Percentiles rank a stretch among this genome's conserved stretches.
Evolutionary conservation across 192 early-diverging fungal species (phyloP).

Genomic region (Umbelopsis sp.): DNA sequence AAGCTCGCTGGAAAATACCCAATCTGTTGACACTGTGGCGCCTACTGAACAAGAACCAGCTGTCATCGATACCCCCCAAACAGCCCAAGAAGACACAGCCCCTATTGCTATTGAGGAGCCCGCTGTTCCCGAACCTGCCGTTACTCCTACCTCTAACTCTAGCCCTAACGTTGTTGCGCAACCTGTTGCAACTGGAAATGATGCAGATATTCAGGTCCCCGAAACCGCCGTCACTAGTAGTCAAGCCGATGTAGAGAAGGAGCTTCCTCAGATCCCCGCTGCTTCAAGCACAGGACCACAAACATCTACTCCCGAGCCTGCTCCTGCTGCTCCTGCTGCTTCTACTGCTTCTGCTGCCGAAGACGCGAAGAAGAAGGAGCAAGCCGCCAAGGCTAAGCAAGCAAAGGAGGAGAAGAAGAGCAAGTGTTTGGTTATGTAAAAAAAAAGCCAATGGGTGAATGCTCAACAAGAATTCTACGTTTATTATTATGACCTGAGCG

Average conservation of each 20-base stretch:
- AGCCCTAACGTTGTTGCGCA: background rate
- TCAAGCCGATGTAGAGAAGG: background rate
- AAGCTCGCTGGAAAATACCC: too few relatives aligned
- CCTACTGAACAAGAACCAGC: background rate
- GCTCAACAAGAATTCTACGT: too few relatives aligned
- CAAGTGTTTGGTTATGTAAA: conserved; percentile 14
- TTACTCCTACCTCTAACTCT: background rate
- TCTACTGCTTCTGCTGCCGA: background rate
- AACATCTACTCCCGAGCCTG: background rate
- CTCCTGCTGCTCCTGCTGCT: background rate
- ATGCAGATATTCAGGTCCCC: background rate
- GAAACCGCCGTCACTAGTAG: background rate
- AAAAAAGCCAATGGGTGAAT: background rate
- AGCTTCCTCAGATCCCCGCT: background rate
- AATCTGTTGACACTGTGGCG: conserved; percentile 3
- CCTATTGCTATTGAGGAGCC: conserved; percentile 3
- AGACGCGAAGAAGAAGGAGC: background rate
- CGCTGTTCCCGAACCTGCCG: background rate
- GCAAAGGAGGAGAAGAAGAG: conserved; percentile 18
- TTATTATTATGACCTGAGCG: too few relatives aligned
- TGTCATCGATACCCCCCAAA: background rate
- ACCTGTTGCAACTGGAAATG: background rate
- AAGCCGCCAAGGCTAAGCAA: background rate
- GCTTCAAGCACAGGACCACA: background rate
- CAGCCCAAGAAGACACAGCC: too few relatives aligned